phyloP scores from a whole-genome alignment of 2,329 filamentous ascomycete genomes.

The Aspergillus novofumigatus region DNA sequence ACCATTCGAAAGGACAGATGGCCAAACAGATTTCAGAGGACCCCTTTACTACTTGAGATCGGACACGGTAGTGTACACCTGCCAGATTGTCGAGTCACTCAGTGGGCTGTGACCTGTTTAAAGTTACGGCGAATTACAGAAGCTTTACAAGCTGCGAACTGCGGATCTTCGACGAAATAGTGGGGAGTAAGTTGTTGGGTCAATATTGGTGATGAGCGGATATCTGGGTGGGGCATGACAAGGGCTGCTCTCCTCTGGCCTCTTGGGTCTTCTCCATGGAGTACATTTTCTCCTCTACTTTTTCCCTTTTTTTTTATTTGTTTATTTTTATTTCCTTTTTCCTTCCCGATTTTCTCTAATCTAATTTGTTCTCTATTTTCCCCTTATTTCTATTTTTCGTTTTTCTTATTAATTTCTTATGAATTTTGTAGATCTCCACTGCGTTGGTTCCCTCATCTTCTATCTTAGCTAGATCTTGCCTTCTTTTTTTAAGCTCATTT shows the following conservation, averaged over 20 bases:
- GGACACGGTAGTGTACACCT: slow-evolving; percentile 7
- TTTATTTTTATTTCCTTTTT: background rate
- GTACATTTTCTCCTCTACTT: background rate
- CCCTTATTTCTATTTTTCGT: background rate
- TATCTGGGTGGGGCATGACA: slow-evolving; percentile 22
- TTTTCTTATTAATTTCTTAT: background rate
- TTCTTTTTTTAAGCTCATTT: background rate
- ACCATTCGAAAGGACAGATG: slow-evolving; percentile 9
- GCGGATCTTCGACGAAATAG: slow-evolving; percentile 24
- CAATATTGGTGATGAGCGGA: slow-evolving; percentile 23
- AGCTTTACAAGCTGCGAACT: slow-evolving; percentile 27
- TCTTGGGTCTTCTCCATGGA: background rate
- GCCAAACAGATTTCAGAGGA: slow-evolving; percentile 1
- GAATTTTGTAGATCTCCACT: background rate
- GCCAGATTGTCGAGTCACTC: slow-evolving; percentile 20
- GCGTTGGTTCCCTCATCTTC: background rate
- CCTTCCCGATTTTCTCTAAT: background rate
- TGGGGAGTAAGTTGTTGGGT: slow-evolving; percentile 23
- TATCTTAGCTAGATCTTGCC: background rate
- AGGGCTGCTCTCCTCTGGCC: slow-evolving; percentile 19
- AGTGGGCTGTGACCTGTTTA: slow-evolving; percentile 16
- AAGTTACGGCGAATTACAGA: slow-evolving; percentile 30
- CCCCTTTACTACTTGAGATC: slow-evolving; percentile 3
- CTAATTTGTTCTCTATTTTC: background rate
- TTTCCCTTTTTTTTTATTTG: background rate